Conservation (phyloP, 768 basidiomycete species). For the Lyophyllum semitale region DNA sequence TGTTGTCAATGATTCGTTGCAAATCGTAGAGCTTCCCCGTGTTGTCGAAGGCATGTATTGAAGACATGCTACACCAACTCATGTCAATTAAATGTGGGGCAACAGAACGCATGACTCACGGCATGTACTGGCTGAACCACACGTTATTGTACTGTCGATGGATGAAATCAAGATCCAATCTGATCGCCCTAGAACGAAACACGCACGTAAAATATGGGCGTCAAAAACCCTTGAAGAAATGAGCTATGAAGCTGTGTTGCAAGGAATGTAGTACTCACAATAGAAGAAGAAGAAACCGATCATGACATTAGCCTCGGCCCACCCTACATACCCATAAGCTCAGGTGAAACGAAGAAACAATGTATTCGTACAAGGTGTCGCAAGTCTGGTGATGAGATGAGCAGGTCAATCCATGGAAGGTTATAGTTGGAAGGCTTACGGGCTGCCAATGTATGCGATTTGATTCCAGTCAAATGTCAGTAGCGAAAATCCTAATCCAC, state of each 20-base stretch:
- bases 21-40: conserved; percentile 49
- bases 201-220: conserved; percentile 49
- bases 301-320: conserved; percentile 74
- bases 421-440: conserved; percentile 36
- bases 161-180: conserved; percentile 11
- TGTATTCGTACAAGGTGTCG: conserved; percentile 45
- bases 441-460: conserved; percentile 65
- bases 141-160: conserved; percentile 47
- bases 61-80: conserved; percentile 36
- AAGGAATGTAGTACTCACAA: conserved; percentile 38
- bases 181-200: neutral
- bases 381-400: conserved; percentile 32
- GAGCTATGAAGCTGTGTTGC: neutral
- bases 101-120: conserved; percentile 36
- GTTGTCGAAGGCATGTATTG: conserved; percentile 61
- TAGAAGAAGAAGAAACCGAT: conserved; percentile 65
- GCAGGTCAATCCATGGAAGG: conserved; percentile 7
- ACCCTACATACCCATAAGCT: conserved; percentile 45
- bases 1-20: conserved; percentile 37
- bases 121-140: conserved; percentile 60
- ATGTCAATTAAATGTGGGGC: conserved; percentile 5
- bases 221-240: conserved; percentile 42
- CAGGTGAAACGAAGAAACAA: neutral
- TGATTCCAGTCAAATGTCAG: conserved; percentile 65
- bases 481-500: conserved; percentile 53